phyloP scores from a whole-genome alignment of 768 basidiomycete species.

The Lactarius trivialis region DNA sequence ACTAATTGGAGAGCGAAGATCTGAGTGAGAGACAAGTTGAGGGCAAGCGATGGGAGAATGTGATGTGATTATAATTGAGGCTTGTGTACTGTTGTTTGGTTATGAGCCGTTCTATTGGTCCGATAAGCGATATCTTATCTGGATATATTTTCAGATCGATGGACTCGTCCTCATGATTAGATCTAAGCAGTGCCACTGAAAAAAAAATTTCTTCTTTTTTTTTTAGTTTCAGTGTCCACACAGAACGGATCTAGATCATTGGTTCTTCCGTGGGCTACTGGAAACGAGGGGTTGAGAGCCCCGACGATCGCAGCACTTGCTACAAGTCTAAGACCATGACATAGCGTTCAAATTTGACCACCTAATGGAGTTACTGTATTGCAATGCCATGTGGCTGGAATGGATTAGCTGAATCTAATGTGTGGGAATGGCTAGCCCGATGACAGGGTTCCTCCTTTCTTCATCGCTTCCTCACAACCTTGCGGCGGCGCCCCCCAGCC shows the following conservation, averaged over 20 bases:
- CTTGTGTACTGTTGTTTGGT: neutral
- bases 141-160: neutral
- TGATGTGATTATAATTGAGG: neutral
- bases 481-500: slow-evolving; percentile 61
- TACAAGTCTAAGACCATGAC: neutral
- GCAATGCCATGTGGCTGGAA: neutral
- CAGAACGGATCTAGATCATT: neutral
- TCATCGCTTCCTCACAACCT: slow-evolving; percentile 47
- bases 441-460: neutral
- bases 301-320: neutral
- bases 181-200: neutral
- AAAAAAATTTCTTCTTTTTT: no score
- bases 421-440: neutral
- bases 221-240: neutral
- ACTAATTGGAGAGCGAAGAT: slow-evolving; percentile 25
- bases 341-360: neutral
- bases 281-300: neutral
- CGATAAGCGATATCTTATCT: slow-evolving; percentile 1
- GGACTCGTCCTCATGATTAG: neutral
- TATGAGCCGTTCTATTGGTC: slow-evolving; percentile 4
- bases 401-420: neutral
- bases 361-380: neutral
- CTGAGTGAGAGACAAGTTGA: neutral
- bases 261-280: neutral
- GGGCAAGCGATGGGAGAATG: slow-evolving; percentile 15